Evolutionary conservation across 139 green algal genomes (phyloP).

Genomic region (Coccomyxa sp.): DNA sequence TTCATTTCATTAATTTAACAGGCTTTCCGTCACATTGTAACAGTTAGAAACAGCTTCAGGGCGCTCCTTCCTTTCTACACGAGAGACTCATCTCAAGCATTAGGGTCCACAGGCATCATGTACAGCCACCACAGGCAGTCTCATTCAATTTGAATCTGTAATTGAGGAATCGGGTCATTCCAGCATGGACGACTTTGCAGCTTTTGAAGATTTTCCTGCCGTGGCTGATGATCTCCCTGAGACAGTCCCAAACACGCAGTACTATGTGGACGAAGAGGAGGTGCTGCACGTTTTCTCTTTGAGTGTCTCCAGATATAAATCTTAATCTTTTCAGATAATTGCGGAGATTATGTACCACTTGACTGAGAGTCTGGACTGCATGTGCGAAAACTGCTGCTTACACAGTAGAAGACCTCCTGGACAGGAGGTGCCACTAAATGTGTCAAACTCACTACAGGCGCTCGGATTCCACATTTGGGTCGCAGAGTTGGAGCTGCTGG

Average conservation of each 20-base stretch:
- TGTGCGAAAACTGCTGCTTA: neutral
- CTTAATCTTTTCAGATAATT: too few relatives aligned
- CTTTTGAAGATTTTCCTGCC: neutral
- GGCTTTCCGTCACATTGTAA: too few relatives aligned
- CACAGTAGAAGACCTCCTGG: neutral
- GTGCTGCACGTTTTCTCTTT: neutral
- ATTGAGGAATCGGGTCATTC: neutral
- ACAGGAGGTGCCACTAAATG: neutral
- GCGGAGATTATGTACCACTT: neutral
- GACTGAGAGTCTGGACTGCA: neutral
- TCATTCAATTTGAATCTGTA: too few relatives aligned
- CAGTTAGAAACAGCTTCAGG: too few relatives aligned
- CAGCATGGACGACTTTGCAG: neutral
- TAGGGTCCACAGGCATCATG: neutral
- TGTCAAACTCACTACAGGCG: conserved; percentile 57
- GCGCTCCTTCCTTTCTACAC: too few relatives aligned
- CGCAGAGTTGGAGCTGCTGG: conserved; percentile 78
- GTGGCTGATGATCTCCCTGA: neutral
- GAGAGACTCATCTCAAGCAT: too few relatives aligned
- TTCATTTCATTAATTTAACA: too few relatives aligned
- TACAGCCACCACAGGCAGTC: neutral
- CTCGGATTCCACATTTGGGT: conserved; percentile 70
- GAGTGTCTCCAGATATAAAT: too few relatives aligned
- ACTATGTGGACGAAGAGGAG: conserved; percentile 4
- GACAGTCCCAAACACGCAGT: neutral